These are phyloP conservation scores for Pluteus cervinus DNA, from an alignment of 768 basidiomycete genomes.

Conservation along the genomic window DNA sequence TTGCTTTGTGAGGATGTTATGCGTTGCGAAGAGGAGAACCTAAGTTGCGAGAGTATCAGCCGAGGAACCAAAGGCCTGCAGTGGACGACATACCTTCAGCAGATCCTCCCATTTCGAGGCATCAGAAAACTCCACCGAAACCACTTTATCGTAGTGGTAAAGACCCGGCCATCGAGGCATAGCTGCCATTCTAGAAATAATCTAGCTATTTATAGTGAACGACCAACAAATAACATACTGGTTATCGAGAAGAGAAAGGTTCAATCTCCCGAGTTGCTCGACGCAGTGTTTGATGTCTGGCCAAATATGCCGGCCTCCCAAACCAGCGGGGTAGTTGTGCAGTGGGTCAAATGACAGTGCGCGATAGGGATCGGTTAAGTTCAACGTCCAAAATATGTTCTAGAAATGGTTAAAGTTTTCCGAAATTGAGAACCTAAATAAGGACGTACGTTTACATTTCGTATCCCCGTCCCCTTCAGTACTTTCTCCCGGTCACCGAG, in stretches of 20 bases:
- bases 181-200: constrained; percentile 15
- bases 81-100: constrained; percentile 25
- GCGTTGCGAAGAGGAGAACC: too few species aligned
- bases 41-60: too few species aligned
- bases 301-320: constrained; percentile 26
- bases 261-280: constrained; percentile 8
- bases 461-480: constrained; percentile 14
- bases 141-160: constrained; percentile 21
- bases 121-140: constrained; percentile 23
- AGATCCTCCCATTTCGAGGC: constrained; percentile 30
- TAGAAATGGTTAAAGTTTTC: too few species aligned
- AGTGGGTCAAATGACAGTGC: constrained; percentile 31
- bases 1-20: too few species aligned
- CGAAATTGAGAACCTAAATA: neutral
- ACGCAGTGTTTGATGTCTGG: constrained; percentile 16
- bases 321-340: constrained; percentile 24
- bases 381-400: constrained; percentile 33
- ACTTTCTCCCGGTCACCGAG: constrained; percentile 11
- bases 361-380: constrained; percentile 21
- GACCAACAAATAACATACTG: constrained; percentile 17
- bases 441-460: constrained; percentile 16
- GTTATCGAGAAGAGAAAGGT: constrained; percentile 12
- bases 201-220: neutral
- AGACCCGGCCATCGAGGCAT: constrained; percentile 28
- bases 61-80: too few species aligned